A percentile compares a stretch with the other conserved stretches of the same genome.
Evolutionary conservation across 495 filamentous ascomycete genomes (phyloP).

Genomic region (Penicillium subrubescens): DNA sequence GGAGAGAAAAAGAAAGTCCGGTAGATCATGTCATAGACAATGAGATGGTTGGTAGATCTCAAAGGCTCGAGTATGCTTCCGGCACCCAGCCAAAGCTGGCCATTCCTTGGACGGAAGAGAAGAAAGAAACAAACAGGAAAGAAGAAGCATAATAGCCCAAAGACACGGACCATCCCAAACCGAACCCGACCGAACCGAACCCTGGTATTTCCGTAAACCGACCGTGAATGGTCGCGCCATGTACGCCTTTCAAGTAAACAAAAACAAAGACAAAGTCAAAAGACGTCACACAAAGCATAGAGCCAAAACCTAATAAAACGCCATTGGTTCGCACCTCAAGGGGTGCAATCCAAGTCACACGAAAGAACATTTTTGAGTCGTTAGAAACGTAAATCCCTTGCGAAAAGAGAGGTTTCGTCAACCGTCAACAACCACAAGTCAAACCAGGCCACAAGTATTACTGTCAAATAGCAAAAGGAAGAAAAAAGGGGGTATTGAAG

Average conservation of each 20-base stretch:
- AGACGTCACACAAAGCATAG: slow-evolving; percentile 23
- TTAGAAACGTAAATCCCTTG: slow-evolving; percentile 31
- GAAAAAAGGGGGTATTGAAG: slow-evolving; percentile 6
- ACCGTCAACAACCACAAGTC: slow-evolving; percentile 6
- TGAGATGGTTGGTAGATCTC: not conserved
- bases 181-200: slow-evolving; percentile 25
- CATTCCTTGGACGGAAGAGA: not conserved
- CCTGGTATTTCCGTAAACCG: slow-evolving; percentile 40
- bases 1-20: slow-evolving; percentile 10
- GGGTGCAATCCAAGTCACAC: slow-evolving; percentile 25
- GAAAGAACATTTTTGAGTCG: slow-evolving; percentile 29
- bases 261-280: slow-evolving; percentile 21
- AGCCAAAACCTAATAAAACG: slow-evolving; percentile 18
- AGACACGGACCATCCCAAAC: slow-evolving; percentile 24
- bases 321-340: slow-evolving; percentile 6
- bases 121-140: slow-evolving; percentile 6
- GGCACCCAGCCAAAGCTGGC: slow-evolving; percentile 9
- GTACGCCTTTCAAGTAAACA: slow-evolving; percentile 35
- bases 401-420: slow-evolving; percentile 9
- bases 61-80: not conserved
- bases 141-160: slow-evolving; percentile 5
- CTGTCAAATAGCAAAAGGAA: slow-evolving; percentile 4
- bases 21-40: slow-evolving; percentile 29
- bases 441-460: slow-evolving; percentile 15
- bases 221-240: slow-evolving; percentile 29